Percentiles rank a stretch among this genome's conserved stretches.
Evolutionary conservation across 1,139 yeast species (phyloP).

Genomic region (Magnusiomyces sp.): DNA sequence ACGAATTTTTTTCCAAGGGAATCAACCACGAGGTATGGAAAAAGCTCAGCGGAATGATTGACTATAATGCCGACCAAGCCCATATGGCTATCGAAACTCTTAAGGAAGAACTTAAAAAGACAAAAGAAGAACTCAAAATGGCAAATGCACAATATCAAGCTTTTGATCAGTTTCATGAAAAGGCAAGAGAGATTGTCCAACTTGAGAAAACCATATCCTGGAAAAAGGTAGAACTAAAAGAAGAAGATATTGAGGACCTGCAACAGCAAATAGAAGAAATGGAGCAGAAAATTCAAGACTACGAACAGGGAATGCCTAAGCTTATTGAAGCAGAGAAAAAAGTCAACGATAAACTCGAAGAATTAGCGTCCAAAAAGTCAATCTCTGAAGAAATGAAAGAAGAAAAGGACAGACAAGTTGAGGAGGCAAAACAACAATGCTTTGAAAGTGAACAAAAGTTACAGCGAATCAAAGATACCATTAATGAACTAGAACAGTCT

Average conservation of each 20-base stretch:
- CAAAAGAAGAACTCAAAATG: constrained; percentile 28
- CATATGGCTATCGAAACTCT: constrained; percentile 15
- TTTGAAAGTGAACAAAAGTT: constrained; percentile 2
- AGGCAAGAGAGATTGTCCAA: constrained; percentile 34
- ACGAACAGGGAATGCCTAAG: constrained; percentile 1
- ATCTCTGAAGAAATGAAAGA: constrained; percentile 1
- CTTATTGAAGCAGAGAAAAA: not conserved
- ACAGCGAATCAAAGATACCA: not conserved
- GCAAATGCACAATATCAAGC: constrained; percentile 37
- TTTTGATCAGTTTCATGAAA: constrained; percentile 19
- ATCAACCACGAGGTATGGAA: constrained; percentile 12
- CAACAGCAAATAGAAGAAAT: constrained; percentile 6
- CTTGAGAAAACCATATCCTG: constrained; percentile 23
- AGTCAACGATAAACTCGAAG: constrained; percentile 7
- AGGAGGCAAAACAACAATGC: no score
- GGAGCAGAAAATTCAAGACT: not conserved
- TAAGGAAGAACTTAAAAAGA: constrained; percentile 25
- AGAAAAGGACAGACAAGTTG: constrained; percentile 1
- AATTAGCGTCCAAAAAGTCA: not conserved
- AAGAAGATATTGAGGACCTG: constrained; percentile 6
- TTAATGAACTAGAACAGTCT: not conserved
- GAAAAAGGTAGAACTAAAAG: constrained; percentile 26
- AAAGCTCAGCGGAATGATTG: constrained; percentile 3
- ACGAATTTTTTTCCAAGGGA: constrained; percentile 17
- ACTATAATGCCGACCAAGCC: constrained; percentile 19